Base-by-base conservation (phyloP, 1,139 yeast species). In the Pichia norvegensis region DNA sequence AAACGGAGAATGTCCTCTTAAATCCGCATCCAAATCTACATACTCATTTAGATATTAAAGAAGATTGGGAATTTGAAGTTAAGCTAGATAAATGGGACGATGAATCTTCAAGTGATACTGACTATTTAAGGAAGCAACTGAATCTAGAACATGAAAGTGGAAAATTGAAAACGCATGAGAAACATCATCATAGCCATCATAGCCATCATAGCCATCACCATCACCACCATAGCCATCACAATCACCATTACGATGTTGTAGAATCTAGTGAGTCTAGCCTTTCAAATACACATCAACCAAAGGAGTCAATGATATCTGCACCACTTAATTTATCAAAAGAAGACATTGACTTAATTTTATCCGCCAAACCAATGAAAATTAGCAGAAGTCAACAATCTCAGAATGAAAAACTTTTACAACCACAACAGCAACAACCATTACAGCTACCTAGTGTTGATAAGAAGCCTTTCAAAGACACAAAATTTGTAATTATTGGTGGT, bases 401-500 rank as follows among this genome's bases (percentile, higher is more conserved):
- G 23, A 35, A 35, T 35, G 23, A 10, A 33, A 19, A 33, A 27
- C 5, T 13, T 10, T 31, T 10, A 16, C 29, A 25, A 25, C 33
- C 14, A 13, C 16, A 38, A 38, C 16, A 22, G n/a, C 17, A 29
- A 21, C 16, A 31, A 21, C 19, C 14, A 29, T 19, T 29, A 22
- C 21, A 16, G 16, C 25, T 33, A 20, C 31, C 20, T 11, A 19
- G 21, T n/a, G 11, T 13, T 13, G 43, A 38, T 10, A 43, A 36
- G n/a, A 36, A 4, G 11, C 9, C 42, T 3, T 19, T 19, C 3
- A 41, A 27, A 19, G 43, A 20, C 13, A 20, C 41, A 6, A 48
- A 46, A 40, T 46, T 42, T 44, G 43, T 51, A 3, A 20, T 50
- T 19, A 39, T 45, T 17, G 47, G 47, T 36, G 55, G 55, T 4